Evolutionary conservation across 2,329 filamentous ascomycete genomes (phyloP).

Genomic region (Penicillium carneum): DNA sequence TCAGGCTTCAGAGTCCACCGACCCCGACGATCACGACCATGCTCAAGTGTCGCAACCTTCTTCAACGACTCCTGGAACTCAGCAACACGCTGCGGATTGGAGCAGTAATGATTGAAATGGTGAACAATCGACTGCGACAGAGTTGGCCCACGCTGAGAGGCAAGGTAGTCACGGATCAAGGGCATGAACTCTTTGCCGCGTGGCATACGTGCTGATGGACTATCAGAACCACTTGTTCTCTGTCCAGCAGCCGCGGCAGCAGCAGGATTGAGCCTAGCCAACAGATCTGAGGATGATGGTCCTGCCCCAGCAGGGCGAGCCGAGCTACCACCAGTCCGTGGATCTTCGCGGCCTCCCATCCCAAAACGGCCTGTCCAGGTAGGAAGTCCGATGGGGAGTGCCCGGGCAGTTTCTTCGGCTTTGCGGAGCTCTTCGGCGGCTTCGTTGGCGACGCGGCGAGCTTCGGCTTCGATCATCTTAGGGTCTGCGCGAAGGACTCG

Average conservation of each 20-base stretch:
- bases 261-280: constrained; percentile 48
- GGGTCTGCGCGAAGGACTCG: constrained; percentile 76
- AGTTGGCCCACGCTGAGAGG: constrained; percentile 76
- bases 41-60: constrained; percentile 72
- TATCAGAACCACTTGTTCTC: not conserved
- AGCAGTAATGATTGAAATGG: constrained; percentile 84
- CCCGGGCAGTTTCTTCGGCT: constrained; percentile 74
- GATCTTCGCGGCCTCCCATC: constrained; percentile 68
- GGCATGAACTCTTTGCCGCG: constrained; percentile 69
- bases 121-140: constrained; percentile 86
- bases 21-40: constrained; percentile 57
- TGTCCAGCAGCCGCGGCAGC: constrained; percentile 18
- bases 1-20: constrained; percentile 68
- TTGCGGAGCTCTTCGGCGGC: constrained; percentile 78
- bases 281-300: constrained; percentile 50
- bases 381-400: constrained; percentile 79
- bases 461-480: constrained; percentile 80
- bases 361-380: constrained; percentile 93
- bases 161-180: constrained; percentile 80
- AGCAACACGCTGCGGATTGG: constrained; percentile 69
- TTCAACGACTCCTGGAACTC: constrained; percentile 85
- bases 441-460: constrained; percentile 76
- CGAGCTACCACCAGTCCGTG: constrained; percentile 46
- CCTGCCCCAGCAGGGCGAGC: constrained; percentile 47
- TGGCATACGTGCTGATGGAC: constrained; percentile 44